Evolutionary conservation across 2,329 filamentous ascomycete species (phyloP), one percentile per base, ranked within the genome.

Genomic region (Diplocarpon rosae): DNA sequence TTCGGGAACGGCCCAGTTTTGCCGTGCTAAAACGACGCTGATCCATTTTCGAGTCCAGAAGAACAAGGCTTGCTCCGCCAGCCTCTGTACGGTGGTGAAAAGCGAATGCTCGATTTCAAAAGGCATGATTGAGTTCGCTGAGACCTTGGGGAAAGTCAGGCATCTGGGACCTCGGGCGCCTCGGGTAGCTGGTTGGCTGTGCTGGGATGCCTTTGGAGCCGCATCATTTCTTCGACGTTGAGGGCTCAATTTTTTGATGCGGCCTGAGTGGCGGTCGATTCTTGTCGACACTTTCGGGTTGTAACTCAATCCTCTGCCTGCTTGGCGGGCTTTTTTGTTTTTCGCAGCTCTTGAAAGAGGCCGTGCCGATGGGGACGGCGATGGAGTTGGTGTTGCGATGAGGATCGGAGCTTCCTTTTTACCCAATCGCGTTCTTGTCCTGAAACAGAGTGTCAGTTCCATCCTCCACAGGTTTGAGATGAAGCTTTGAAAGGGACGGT

Each of bases 31-130:
- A 9, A 43, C 24, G 2, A 20, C 2, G 3, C 39, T 43, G 3
- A 35, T 11, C 36, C 37, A 43, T n/a, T 28, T n/a, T 13, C 39
- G 42, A 8, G 43, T 38, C 27, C 41, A 49, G 13, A 40, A 33
- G 15, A 38, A 49, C 1, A 49, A 17, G 5, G 37, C 30, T n/a
- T 32, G 30, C 30, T 32, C 30, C 30, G 30, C 30, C 11, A 32
- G 30, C 5, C 30, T 32, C n/a, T 32, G 30, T 3, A 32, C 30
- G 11, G 30, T 10, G 5, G 30, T 32, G 30, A 32, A 32, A 14
- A 32, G 11, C 11, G 30, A 32, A 32, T 32, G 30, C 30, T 32
- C 11, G 9, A 32, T 32, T 5, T 32, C 11, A 32, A 32, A 32
- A 10, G 30, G 30, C 11, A 32, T 32, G n/a, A 12, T 14, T 12